Conservation (phyloP, 2,329 filamentous ascomycete species). For the Venturia asperata region DNA sequence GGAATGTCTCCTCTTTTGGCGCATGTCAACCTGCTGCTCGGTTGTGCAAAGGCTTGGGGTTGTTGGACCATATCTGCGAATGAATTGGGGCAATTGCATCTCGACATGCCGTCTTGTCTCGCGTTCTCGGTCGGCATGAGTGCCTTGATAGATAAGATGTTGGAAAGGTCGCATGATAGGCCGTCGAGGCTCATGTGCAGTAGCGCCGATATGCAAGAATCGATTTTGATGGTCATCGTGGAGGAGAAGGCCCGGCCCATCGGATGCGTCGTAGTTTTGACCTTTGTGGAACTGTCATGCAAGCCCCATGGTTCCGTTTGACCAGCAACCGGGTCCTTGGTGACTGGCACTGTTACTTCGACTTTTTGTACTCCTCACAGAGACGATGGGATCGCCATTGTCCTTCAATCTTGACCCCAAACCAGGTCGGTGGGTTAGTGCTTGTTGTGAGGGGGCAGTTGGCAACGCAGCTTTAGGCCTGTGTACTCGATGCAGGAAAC, state of each 20-base stretch:
- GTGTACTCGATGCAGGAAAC: background rate
- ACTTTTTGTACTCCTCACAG: background rate
- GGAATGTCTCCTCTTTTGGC: slow-evolving; percentile 2
- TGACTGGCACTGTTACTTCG: slow-evolving; percentile 11
- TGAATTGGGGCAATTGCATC: slow-evolving; percentile 1
- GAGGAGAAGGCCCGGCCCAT: slow-evolving; percentile 1
- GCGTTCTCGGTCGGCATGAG: slow-evolving; percentile 6
- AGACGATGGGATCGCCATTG: slow-evolving; percentile 6
- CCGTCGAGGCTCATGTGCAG: slow-evolving; percentile 1
- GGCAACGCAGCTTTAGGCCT: background rate
- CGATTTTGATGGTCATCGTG: slow-evolving; percentile 1
- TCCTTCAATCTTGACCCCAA: background rate
- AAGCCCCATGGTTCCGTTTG: slow-evolving; percentile 11
- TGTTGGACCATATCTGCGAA: slow-evolving; percentile 1
- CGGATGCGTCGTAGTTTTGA: slow-evolving; percentile 11
- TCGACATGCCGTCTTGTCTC: slow-evolving; percentile 5
- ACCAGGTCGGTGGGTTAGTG: background rate
- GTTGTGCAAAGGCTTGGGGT: slow-evolving; percentile 8
- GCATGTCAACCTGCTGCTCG: slow-evolving; percentile 13
- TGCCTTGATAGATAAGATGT: background rate
- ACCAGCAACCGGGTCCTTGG: slow-evolving; percentile 10
- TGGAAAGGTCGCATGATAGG: slow-evolving; percentile 7
- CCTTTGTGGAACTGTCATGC: slow-evolving; percentile 10
- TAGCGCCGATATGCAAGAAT: slow-evolving; percentile 3
- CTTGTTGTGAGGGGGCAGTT: background rate